Evolutionary conservation across 345 rosid species (phyloP).

Genomic region (Eucalyptus regnans): DNA sequence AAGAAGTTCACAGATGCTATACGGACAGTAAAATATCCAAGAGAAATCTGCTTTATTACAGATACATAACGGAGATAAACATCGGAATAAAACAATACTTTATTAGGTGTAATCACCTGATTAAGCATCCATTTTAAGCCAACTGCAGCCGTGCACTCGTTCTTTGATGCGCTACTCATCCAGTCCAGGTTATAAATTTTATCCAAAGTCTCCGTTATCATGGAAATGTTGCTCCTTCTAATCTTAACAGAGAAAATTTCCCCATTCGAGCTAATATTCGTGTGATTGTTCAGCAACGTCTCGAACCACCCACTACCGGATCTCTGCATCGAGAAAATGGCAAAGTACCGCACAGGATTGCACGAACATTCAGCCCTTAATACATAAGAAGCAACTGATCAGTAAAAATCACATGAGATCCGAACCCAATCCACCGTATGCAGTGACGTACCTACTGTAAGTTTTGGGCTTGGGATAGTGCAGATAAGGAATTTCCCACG

Average conservation of each 20-base stretch:
- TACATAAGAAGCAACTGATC: not conserved
- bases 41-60: not conserved
- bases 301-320: conserved; percentile 99
- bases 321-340: conserved; percentile 98
- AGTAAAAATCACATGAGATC: not conserved
- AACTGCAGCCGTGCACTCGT: conserved; percentile 93
- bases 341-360: conserved; percentile 88
- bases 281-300: conserved; percentile 86
- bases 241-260: conserved; percentile 92
- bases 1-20: too few species aligned
- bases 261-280: conserved; percentile 94
- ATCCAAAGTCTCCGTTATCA: conserved; percentile 73
- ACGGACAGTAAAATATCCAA: not conserved
- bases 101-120: conserved; percentile 43
- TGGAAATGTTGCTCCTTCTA: conserved; percentile 68
- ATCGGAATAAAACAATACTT: rapidly evolving
- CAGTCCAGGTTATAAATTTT: conserved; percentile 78
- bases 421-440: not conserved
- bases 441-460: conserved; percentile 48
- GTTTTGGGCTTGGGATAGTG: conserved; percentile 82
- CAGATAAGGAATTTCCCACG: conserved; percentile 87
- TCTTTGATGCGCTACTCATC: conserved; percentile 96
- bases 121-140: conserved; percentile 99
- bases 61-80: not conserved
- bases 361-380: conserved; percentile 86